Evolutionary conservation across 495 filamentous ascomycete genomes (phyloP).

Genomic region (Haplographium delicatum): DNA sequence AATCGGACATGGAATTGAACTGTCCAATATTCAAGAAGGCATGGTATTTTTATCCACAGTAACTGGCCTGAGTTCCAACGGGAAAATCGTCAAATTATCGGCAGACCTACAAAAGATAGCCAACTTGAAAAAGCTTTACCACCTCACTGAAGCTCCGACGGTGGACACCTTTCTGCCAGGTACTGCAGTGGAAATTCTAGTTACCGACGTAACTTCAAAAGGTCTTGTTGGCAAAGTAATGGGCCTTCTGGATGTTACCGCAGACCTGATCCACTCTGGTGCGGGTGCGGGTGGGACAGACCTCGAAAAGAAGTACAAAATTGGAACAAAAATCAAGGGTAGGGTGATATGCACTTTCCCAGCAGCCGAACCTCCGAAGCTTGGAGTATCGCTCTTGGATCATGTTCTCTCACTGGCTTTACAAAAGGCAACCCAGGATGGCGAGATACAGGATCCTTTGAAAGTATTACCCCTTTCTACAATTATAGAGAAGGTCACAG

Average conservation of each 20-base stretch:
- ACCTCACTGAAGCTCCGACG: slow-evolving; percentile 69
- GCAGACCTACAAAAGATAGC: slow-evolving; percentile 62
- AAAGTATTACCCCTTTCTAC: slow-evolving; percentile 65
- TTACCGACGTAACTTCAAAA: slow-evolving; percentile 62
- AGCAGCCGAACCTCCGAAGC: slow-evolving; percentile 66
- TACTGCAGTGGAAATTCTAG: slow-evolving; percentile 76
- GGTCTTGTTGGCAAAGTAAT: slow-evolving; percentile 76
- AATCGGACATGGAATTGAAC: slow-evolving; percentile 52
- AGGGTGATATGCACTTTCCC: slow-evolving; percentile 85
- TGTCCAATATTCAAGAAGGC: slow-evolving; percentile 66
- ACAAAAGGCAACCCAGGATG: slow-evolving; percentile 24
- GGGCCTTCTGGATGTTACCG: slow-evolving; percentile 83
- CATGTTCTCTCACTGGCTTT: slow-evolving; percentile 65
- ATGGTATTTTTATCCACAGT: slow-evolving; percentile 79
- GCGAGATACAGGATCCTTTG: slow-evolving; percentile 41
- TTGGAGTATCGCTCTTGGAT: slow-evolving; percentile 80
- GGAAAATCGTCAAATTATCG: slow-evolving; percentile 83
- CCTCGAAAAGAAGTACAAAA: slow-evolving; percentile 66
- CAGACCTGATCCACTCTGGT: slow-evolving; percentile 84
- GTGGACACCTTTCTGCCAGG: slow-evolving; percentile 88
- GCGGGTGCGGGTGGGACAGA: slow-evolving; percentile 57
- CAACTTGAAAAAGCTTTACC: slow-evolving; percentile 56
- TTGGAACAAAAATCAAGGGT: slow-evolving; percentile 78
- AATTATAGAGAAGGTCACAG: slow-evolving; percentile 66
- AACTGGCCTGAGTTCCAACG: slow-evolving; percentile 66